These are phyloP conservation scores for Centaurea solstitialis DNA, from an alignment of 129 eudicot genomes.

Conservation along the genomic window DNA sequence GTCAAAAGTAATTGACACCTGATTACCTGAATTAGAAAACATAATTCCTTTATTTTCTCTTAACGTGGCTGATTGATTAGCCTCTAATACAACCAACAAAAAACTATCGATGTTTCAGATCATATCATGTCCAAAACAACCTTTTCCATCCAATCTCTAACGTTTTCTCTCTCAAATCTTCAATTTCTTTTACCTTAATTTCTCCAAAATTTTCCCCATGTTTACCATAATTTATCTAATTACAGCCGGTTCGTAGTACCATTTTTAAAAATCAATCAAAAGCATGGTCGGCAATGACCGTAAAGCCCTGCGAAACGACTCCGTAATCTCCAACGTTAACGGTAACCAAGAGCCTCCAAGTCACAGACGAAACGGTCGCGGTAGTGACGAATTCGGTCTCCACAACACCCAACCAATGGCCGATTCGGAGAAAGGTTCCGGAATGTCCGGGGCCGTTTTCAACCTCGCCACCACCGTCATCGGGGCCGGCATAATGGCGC, in stretches of 20 bases:
- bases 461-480: conserved; percentile 77
- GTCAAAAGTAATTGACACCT: neutral
- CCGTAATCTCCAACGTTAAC: neutral
- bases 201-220: too few relatives aligned
- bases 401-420: neutral
- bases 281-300: conserved; percentile 5
- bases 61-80: neutral
- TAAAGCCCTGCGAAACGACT: neutral
- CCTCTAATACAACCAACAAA: neutral
- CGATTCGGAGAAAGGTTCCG: conserved; percentile 32
- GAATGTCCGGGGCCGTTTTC: conserved; percentile 75
- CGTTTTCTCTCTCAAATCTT: neutral
- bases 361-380: neutral
- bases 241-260: neutral
- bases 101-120: neutral
- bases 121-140: neutral
- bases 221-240: too few relatives aligned
- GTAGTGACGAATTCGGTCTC: neutral
- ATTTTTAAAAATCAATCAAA: neutral
- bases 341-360: neutral
- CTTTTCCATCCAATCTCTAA: neutral
- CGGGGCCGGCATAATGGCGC: conserved; percentile 97
- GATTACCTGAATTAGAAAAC: neutral
- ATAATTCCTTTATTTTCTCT: neutral
- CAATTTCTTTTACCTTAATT: neutral